phyloP scores from a whole-genome alignment of 1,139 yeast species.

The Tardiomyces depauwii region DNA sequence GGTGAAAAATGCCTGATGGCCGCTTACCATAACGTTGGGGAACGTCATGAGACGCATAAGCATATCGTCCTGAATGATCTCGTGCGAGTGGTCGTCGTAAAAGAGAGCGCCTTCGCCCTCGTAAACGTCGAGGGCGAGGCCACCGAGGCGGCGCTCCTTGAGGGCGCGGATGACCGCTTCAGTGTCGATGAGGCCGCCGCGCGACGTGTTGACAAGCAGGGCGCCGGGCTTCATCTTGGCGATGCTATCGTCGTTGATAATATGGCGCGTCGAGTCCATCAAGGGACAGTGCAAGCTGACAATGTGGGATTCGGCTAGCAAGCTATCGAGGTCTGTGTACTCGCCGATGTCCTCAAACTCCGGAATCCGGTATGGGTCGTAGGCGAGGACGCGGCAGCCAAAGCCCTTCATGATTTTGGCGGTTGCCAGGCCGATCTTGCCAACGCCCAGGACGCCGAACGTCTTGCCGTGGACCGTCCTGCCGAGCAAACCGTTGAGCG shows the following conservation, averaged over 20 bases:
- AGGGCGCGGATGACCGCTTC: conserved; percentile 48
- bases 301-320: conserved; percentile 41
- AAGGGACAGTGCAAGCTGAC: conserved; percentile 53
- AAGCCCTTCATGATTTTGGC: conserved; percentile 50
- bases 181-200: conserved; percentile 70
- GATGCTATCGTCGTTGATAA: conserved; percentile 41
- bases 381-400: conserved; percentile 39
- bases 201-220: conserved; percentile 54
- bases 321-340: conserved; percentile 43
- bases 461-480: conserved; percentile 40
- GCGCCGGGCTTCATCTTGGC: conserved; percentile 53
- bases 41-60: conserved; percentile 14
- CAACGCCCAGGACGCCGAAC: conserved; percentile 60
- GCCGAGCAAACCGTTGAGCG: conserved; percentile 16
- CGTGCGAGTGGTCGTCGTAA: conserved; percentile 14
- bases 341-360: conserved; percentile 29
- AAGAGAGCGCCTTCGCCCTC: conserved; percentile 40
- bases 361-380: conserved; percentile 32
- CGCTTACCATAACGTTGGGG: conserved; percentile 17
- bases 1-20: conserved; percentile 19
- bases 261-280: conserved; percentile 41
- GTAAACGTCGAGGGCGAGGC: conserved; percentile 57
- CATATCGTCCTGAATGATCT: conserved; percentile 14
- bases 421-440: conserved; percentile 63
- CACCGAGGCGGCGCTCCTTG: conserved; percentile 55